A percentile compares a stretch with the other conserved stretches of the same genome.
These are phyloP conservation scores for Rhodotorula glutinis DNA, from an alignment of 1,284 basidiomycete species.

Conservation along the genomic window DNA sequence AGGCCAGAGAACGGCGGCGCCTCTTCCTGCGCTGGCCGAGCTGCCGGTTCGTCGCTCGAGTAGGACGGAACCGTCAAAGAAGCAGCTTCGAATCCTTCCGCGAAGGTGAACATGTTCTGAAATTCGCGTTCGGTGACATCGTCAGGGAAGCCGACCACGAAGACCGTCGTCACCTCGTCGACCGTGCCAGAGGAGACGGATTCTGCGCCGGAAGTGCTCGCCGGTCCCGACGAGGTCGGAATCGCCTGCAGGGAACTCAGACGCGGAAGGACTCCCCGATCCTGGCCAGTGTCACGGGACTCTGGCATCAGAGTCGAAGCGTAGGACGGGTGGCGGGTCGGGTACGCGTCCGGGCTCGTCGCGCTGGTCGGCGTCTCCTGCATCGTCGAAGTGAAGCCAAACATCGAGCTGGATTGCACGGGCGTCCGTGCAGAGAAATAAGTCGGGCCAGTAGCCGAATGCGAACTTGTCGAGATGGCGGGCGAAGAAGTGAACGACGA, in stretches of 20 bases:
- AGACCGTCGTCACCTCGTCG: constrained; percentile 96
- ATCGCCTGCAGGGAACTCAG: background rate
- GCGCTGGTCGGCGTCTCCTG: constrained; percentile 1
- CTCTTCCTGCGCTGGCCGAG: constrained; percentile 33
- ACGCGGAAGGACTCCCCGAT: background rate
- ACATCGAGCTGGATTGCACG: background rate
- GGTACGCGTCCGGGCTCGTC: background rate
- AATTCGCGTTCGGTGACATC: constrained; percentile 92
- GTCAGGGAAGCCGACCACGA: constrained; percentile 97
- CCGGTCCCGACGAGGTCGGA: background rate
- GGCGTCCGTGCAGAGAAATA: background rate
- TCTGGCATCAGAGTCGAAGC: background rate
- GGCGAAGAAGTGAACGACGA: background rate
- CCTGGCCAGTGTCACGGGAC: background rate
- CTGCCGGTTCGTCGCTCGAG: constrained; percentile 1
- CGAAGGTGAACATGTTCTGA: constrained; percentile 98
- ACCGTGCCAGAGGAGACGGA: background rate
- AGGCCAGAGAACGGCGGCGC: constrained; percentile 38
- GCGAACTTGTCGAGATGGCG: constrained; percentile 2
- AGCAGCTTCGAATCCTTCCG: constrained; percentile 91
- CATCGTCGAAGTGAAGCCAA: background rate
- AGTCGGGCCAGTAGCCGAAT: background rate
- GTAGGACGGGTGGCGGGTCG: background rate
- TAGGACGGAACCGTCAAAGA: constrained; percentile 89
- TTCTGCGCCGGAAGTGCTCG: constrained; percentile 1